Percentiles rank a stretch among this genome's conserved stretches.
Evolutionary conservation across 352 stramenopile genomes (phyloP).

Genomic region (Phytophthora nicotianae): DNA sequence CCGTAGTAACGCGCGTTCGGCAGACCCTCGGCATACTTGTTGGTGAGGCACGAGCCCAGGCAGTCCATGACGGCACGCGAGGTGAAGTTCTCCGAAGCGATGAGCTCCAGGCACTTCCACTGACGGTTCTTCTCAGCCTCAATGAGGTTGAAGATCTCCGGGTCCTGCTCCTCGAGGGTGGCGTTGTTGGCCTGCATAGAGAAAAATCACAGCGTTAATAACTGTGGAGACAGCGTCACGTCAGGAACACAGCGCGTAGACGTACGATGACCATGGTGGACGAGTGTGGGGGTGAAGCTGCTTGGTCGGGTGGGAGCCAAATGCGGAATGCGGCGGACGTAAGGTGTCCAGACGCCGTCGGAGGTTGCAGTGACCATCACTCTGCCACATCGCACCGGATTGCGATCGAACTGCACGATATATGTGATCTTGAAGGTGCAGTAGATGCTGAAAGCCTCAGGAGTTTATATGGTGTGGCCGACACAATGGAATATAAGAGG

Average conservation of each 20-base stretch:
- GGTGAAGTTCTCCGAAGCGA: slow-evolving; percentile 99
- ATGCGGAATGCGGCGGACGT: slow-evolving; percentile 36
- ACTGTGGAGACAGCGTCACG: background rate
- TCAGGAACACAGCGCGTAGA: slow-evolving; percentile 8
- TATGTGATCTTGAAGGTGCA: slow-evolving; percentile 14
- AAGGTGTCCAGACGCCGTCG: background rate
- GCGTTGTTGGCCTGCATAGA: slow-evolving; percentile 60
- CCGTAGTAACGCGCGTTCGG: slow-evolving; percentile 97
- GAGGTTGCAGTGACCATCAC: slow-evolving; percentile 29
- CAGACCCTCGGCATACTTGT: slow-evolving; percentile 99
- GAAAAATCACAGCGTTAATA: slow-evolving; percentile 3
- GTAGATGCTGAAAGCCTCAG: background rate
- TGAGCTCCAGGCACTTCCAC: slow-evolving; percentile 98
- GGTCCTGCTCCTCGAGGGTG: slow-evolving; percentile 94
- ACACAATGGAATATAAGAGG: slow-evolving; percentile 24
- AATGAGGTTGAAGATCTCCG: slow-evolving; percentile 98
- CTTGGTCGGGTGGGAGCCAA: slow-evolving; percentile 29
- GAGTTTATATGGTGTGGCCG: background rate
- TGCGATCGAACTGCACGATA: slow-evolving; percentile 15
- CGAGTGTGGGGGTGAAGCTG: slow-evolving; percentile 6
- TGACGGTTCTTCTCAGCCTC: slow-evolving; percentile 98
- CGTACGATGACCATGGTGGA: slow-evolving; percentile 63
- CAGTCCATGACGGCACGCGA: slow-evolving; percentile 98
- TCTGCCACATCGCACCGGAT: slow-evolving; percentile 20
- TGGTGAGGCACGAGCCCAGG: slow-evolving; percentile 98